These are phyloP conservation scores for Phytophthora sp. DNA, from an alignment of 352 stramenopile species.

Conservation along the genomic window DNA sequence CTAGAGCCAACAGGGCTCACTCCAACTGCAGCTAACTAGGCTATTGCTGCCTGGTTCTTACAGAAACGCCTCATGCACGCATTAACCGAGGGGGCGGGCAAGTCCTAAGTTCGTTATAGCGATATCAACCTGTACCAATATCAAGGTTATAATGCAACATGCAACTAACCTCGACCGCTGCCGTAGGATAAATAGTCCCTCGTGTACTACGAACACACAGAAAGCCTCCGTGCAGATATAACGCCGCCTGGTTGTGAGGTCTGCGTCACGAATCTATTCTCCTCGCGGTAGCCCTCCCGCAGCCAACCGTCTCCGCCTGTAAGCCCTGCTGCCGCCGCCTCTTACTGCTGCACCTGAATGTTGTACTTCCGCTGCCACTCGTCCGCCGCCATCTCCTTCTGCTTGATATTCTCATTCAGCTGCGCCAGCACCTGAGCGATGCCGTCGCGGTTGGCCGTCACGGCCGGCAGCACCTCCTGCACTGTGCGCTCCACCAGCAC, in stretches of 20 bases:
- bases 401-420: constrained; percentile 81
- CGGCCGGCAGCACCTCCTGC: constrained; percentile 93
- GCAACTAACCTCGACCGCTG: constrained; percentile 9
- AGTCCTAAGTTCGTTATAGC: constrained; percentile 24
- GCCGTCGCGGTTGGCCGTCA: constrained; percentile 82
- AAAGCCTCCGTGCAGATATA: constrained; percentile 11
- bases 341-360: constrained; percentile 83
- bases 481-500: constrained; percentile 97
- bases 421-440: constrained; percentile 79
- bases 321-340: not conserved
- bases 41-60: not conserved
- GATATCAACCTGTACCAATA: constrained; percentile 20
- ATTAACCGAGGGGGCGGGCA: constrained; percentile 45
- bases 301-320: too few species aligned
- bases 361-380: constrained; percentile 90
- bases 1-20: too few species aligned
- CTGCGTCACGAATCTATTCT: constrained; percentile 2
- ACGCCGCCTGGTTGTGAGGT: not conserved
- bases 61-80: constrained; percentile 66
- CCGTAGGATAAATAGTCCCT: constrained; percentile 44
- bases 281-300: constrained; percentile 5
- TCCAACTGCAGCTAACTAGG: constrained; percentile 4
- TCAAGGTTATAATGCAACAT: constrained; percentile 5
- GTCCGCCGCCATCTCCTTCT: constrained; percentile 85
- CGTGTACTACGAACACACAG: constrained; percentile 28